Evolutionary conservation across 495 filamentous ascomycete species (phyloP), one percentile per base, ranked within the genome.

Genomic region (Penicillium paxilli): DNA sequence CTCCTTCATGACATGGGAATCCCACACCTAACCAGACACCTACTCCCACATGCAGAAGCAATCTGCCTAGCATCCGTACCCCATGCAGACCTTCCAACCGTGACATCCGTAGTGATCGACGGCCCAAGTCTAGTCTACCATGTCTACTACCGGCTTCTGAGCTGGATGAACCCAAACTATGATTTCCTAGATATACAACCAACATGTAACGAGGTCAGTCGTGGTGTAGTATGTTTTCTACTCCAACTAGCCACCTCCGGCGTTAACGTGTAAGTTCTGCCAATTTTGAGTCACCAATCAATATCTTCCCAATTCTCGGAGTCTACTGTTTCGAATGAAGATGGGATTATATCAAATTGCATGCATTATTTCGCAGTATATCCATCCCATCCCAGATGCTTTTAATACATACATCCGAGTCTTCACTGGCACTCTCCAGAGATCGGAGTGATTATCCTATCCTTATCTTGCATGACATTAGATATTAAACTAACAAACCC

Each of bases 1-100:
- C n/a, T n/a, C n/a, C n/a, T n/a, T n/a, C n/a, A n/a, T 35, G 38
- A 23, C 28, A 92, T 95, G 90, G 90, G 90, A 0, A 88, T 95
- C 49, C 84, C 80, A 21, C 77, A 80, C 41, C 67, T 95, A 11
- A 81, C 75, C 50, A 69, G 72, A 0, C 76, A 81, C 41, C 60
- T 93, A 16, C 69, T 77, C 23, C 84, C 80, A 2, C 87, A 83
- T 65, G 80, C 84, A 1, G 64, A 76, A 24, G 62, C 66, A 5
- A 70, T 74, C 8, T 45, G 5, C 49, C 45, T 7, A 48, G 54
- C 8, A 11, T 21, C 4, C 30, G 21, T 10, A 24, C 44, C 5
- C n/a, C 52, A 19, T 22, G 51, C 8, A 55, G 41, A 11, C 32
- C 46, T 19, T 41, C 49, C 9, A 52, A 28, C 19, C 51, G 71